phyloP scores from a whole-genome alignment of 2,329 filamentous ascomycete species.

The Parastagonospora nodorum region DNA sequence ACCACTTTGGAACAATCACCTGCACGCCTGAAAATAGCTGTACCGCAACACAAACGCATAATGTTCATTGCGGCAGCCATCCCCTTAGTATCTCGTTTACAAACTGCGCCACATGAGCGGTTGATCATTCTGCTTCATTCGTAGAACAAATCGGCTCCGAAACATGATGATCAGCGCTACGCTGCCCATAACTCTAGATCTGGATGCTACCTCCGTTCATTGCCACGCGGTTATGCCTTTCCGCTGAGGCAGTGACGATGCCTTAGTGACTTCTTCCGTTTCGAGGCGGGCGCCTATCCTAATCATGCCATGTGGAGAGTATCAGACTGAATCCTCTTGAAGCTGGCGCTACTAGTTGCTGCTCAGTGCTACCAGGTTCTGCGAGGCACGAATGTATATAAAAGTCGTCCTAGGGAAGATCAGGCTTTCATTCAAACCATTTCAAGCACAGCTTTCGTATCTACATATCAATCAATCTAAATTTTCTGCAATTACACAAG shows the following conservation, averaged over 20 bases:
- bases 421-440: conserved; percentile 7
- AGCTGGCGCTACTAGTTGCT: neutral
- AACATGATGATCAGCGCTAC: conserved; percentile 15
- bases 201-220: conserved; percentile 12
- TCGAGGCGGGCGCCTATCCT: conserved; percentile 24
- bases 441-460: neutral
- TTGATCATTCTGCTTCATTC: conserved; percentile 21
- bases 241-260: conserved; percentile 16
- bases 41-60: conserved; percentile 28
- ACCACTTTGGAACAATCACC: neutral
- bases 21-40: neutral
- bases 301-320: conserved; percentile 16
- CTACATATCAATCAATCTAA: neutral
- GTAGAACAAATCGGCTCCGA: conserved; percentile 22
- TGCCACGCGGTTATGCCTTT: conserved; percentile 13
- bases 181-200: neutral
- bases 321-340: conserved; percentile 20
- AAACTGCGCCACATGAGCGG: conserved; percentile 10
- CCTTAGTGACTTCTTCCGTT: conserved; percentile 19
- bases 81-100: conserved; percentile 19
- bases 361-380: too few species aligned
- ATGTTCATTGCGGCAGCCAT: conserved; percentile 12
- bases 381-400: conserved; percentile 17
- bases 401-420: conserved; percentile 3
- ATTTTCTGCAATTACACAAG: neutral